A percentile compares a stretch with the other conserved stretches of the same genome.
Conservation (phyloP, 176 grass and related monocot species). For the Tuctoria greenei region DNA sequence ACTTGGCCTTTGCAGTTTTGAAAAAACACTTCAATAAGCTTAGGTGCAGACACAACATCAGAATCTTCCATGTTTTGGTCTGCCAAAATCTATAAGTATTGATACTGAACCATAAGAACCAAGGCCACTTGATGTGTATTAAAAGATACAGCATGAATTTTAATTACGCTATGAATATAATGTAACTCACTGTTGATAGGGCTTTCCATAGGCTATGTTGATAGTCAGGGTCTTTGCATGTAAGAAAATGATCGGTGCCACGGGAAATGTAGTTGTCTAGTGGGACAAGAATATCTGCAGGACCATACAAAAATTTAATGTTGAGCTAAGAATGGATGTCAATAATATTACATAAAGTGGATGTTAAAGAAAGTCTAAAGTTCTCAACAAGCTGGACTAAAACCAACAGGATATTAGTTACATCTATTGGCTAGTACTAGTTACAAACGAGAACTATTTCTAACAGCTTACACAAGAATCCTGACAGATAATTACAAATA, state of each 20-base stretch:
- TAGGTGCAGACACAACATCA: constrained; percentile 78
- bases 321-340: background rate
- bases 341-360: background rate
- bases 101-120: constrained; percentile 33
- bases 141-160: constrained; percentile 16
- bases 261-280: constrained; percentile 90
- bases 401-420: background rate
- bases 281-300: constrained; percentile 89
- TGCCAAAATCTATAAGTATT: constrained; percentile 56
- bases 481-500: background rate
- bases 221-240: constrained; percentile 85
- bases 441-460: background rate
- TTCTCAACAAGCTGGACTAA: background rate
- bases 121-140: background rate
- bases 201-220: constrained; percentile 82
- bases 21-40: constrained; percentile 89
- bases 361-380: constrained; percentile 4
- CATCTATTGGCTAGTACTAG: background rate
- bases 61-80: constrained; percentile 91
- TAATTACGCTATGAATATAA: constrained; percentile 22
- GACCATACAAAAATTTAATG: constrained; percentile 13
- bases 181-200: constrained; percentile 64
- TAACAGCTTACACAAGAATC: background rate
- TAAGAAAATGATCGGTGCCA: constrained; percentile 68
- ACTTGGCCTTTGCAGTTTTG: constrained; percentile 94